These are phyloP conservation scores for Phellinidium pouzarii DNA, from an alignment of 1,284 basidiomycete species.

Conservation along the genomic window DNA sequence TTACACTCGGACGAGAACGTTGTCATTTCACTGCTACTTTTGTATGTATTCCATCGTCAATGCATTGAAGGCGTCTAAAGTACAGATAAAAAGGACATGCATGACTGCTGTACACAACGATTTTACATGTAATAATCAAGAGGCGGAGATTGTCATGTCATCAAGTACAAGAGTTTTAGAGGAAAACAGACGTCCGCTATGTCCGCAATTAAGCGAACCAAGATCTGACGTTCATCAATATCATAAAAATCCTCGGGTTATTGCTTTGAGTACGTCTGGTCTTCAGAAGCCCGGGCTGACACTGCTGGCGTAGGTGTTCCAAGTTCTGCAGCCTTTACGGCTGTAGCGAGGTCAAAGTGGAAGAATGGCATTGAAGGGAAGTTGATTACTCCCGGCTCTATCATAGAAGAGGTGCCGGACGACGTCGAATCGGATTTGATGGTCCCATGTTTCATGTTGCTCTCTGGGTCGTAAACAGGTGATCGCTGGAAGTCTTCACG, in stretches of 20 bases:
- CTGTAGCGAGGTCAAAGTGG: conserved; percentile 75
- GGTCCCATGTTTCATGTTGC: conserved; percentile 5
- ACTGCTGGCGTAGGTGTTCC: conserved; percentile 5
- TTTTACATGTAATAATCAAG: too few relatives aligned
- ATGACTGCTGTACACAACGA: too few relatives aligned
- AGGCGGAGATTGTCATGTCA: too few relatives aligned
- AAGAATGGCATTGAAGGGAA: conserved; percentile 67
- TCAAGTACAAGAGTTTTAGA: too few relatives aligned
- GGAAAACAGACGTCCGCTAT: too few relatives aligned
- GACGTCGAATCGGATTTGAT: conserved; percentile 8
- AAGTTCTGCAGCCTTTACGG: conserved; percentile 65
- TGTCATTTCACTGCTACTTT: too few relatives aligned
- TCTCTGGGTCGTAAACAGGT: conserved; percentile 19
- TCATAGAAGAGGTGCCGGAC: conserved; percentile 20
- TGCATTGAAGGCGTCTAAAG: too few relatives aligned
- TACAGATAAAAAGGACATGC: too few relatives aligned
- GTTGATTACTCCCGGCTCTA: conserved; percentile 39
- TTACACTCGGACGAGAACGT: too few relatives aligned
- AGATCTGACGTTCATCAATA: conserved; percentile 71
- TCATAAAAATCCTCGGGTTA: not conserved
- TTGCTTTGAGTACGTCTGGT: not conserved
- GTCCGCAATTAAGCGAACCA: too few relatives aligned
- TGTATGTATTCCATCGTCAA: too few relatives aligned
- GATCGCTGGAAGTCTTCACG: conserved; percentile 21
- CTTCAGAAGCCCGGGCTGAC: conserved; percentile 4